Base-by-base conservation (phyloP, 805 yeast species). In the Saturnispora sanitii region DNA sequence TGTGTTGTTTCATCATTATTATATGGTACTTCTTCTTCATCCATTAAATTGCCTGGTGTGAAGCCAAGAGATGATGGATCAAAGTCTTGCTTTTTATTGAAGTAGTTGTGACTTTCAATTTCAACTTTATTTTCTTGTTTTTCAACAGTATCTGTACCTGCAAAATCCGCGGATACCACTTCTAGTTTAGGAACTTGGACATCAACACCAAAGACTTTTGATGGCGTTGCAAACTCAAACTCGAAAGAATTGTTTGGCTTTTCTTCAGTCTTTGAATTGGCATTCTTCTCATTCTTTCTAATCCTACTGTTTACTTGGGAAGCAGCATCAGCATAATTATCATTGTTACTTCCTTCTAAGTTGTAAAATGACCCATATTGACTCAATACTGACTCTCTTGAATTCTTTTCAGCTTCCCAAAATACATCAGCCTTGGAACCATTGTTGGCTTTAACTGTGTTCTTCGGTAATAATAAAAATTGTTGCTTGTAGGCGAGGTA, bases 221-320 rank as follows among this genome's bases (percentile, higher is more conserved):
- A 27, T 27, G 50, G 49, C 1, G 56, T 38, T 1, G 58, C 57
- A 42, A 55, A 55, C 25, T 49, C 38, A 16, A 55, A 44, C 7
- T 51, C 46, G 13, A 52, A 16, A 4, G 36, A 41, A 20, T 29
- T 43, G 3, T 15, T 9, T 8, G 26, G 11, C 22, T 34, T 27
- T 11, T 22, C 8, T n/a, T n/a, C n/a, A n/a, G n/a, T n/a, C n/a
- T n/a, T n/a, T n/a, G n/a, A n/a, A n/a, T n/a, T n/a, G n/a, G n/a
- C n/a, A 15, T 34, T 22, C 2, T 17, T 18, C 12, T 34, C 19
- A 9, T 8, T 26, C n/a, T 33, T 22, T 35, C 26, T 20, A 3
- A n/a, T 28, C 3, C 1, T 30, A 4, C 8, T n/a, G 19, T 25
- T 16, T 6, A 8, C n/a, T n/a, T n/a, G n/a, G n/a, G n/a, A n/a